Percentiles rank a stretch among this genome's conserved stretches.
These are phyloP conservation scores for Moringa oleifera DNA, from an alignment of 345 rosid genomes.

Conservation along the genomic window DNA sequence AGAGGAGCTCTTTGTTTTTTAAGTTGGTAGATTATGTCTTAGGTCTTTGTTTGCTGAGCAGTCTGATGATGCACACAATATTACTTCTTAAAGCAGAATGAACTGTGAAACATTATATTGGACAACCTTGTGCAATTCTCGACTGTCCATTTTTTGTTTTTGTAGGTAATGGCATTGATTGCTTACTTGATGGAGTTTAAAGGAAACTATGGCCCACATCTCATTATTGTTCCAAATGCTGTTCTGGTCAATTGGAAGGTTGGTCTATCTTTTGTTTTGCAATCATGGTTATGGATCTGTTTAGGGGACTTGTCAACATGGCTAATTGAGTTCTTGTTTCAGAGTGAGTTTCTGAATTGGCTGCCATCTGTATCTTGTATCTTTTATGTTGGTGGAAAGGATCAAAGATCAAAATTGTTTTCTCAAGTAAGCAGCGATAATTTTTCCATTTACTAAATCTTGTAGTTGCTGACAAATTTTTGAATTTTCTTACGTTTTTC, in stretches of 20 bases:
- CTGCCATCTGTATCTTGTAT: constrained; percentile 96
- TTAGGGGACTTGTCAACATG: constrained; percentile 12
- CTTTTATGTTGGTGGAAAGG: constrained; percentile 91
- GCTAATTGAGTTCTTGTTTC: constrained; percentile 26
- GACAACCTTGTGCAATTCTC: constrained; percentile 10
- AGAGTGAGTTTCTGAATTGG: constrained; percentile 99
- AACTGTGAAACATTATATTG: constrained; percentile 14
- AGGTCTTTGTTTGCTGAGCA: neutral
- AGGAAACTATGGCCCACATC: constrained; percentile 99
- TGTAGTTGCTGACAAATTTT: constrained; percentile 8
- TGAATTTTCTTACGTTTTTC: constrained; percentile 16
- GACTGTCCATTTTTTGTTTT: constrained; percentile 13
- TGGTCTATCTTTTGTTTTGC: constrained; percentile 20
- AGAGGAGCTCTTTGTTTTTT: constrained; percentile 5
- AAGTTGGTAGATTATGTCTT: neutral
- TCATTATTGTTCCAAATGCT: constrained; percentile 98
- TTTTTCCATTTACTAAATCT: neutral
- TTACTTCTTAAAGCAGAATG: constrained; percentile 7
- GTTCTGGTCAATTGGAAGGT: constrained; percentile 99
- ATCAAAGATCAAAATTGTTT: constrained; percentile 89
- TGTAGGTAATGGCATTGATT: constrained; percentile 97
- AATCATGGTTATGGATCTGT: constrained; percentile 1
- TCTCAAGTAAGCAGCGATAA: constrained; percentile 58
- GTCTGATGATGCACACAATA: constrained; percentile 11
- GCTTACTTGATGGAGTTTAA: constrained; percentile 99